These are phyloP conservation scores for Vitis vinifera DNA, from an alignment of 164 flowering plant genomes.

Conservation along the genomic window ASM3070453v1 NC_081817.1:20743001-20743500, in stretches of 20 bases:
- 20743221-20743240: conserved; percentile 28
- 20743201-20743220: conserved; percentile 24
- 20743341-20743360: not conserved
- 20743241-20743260: conserved; percentile 14
- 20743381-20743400: not conserved
- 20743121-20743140: too few relatives aligned
- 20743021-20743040: too few relatives aligned
- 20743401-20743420: not conserved
- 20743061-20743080: too few relatives aligned
- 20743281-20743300: conserved; percentile 11
- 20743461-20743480: too few relatives aligned
- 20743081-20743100: too few relatives aligned
- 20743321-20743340: too few relatives aligned
- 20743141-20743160: conserved; percentile 12
- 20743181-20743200: conserved; percentile 7
- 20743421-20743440: not conserved
- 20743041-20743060: too few relatives aligned
- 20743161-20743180: conserved; percentile 22
- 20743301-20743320: too few relatives aligned
- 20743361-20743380: not conserved
- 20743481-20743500: not conserved
- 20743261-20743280: conserved; percentile 23
- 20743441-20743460: not conserved
- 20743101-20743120: too few relatives aligned
- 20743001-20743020: too few relatives aligned